Evolutionary conservation across 441 rosid species (phyloP).

Genomic region (Biscutella laevigata): DNA sequence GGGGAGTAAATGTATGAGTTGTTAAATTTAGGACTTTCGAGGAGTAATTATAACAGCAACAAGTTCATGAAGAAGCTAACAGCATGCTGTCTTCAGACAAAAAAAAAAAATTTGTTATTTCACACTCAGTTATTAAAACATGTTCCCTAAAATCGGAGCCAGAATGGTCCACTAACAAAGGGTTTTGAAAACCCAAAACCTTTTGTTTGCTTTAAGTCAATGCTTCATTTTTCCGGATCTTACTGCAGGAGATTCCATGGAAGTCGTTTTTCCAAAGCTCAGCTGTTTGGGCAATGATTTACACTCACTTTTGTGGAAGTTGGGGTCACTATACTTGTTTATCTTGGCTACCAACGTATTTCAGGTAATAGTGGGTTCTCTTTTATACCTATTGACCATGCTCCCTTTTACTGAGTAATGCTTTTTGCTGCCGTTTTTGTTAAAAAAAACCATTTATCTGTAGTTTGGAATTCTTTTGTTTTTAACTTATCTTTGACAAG

Average conservation of each 20-base stretch:
- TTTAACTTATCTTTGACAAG: not conserved
- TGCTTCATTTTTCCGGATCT: slow-evolving; percentile 4
- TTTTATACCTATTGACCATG: not conserved
- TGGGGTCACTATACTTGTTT: slow-evolving; percentile 95
- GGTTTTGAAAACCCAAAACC: not conserved
- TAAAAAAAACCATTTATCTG: not conserved
- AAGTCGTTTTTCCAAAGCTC: slow-evolving; percentile 58
- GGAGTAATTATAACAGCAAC: too few species aligned
- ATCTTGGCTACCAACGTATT: slow-evolving; percentile 93
- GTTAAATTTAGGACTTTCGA: too few species aligned
- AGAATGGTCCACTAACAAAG: not conserved
- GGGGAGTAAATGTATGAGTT: too few species aligned
- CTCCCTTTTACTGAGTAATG: not conserved
- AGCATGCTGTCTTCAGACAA: not conserved
- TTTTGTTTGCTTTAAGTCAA: slow-evolving; percentile 1
- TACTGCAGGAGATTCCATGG: slow-evolving; percentile 78
- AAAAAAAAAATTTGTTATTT: too few species aligned
- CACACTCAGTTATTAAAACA: not conserved
- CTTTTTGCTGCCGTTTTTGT: not conserved
- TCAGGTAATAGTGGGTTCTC: slow-evolving; percentile 45
- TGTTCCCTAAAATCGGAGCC: not conserved
- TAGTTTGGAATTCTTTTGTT: not conserved
- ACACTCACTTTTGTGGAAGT: slow-evolving; percentile 94
- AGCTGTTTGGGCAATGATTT: slow-evolving; percentile 92
- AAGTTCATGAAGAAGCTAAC: not conserved